phyloP scores from a whole-genome alignment of 1,139 yeast genomes.

The Candida pseudoviswanathii region DNA sequence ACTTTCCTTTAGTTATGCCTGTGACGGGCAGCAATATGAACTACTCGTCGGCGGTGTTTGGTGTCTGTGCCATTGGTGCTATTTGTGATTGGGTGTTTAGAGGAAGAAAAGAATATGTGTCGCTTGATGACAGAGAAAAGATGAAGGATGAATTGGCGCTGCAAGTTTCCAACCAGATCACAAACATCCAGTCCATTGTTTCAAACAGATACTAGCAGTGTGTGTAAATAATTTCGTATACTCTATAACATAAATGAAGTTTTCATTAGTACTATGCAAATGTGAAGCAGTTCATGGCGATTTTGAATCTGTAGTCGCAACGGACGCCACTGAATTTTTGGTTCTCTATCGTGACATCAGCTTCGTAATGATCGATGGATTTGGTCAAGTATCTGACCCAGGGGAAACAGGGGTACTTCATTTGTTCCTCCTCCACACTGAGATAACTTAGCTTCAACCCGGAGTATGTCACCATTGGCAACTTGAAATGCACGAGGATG shows the following conservation, averaged over 20 bases:
- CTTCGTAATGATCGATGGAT: constrained; percentile 16
- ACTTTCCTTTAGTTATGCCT: constrained; percentile 48
- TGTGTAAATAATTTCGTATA: neutral
- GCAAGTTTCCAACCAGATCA: constrained; percentile 30
- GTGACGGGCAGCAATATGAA: constrained; percentile 48
- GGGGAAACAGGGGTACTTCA: constrained; percentile 50
- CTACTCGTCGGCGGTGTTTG: constrained; percentile 46
- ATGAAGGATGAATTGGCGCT: constrained; percentile 27
- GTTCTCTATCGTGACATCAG: neutral
- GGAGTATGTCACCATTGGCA: constrained; percentile 48
- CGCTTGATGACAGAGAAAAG: constrained; percentile 27
- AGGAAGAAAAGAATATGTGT: constrained; percentile 36
- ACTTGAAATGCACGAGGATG: constrained; percentile 33
- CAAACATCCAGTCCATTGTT: constrained; percentile 26
- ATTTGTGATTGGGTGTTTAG: constrained; percentile 40
- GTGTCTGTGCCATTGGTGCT: constrained; percentile 32
- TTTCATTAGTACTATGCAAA: constrained; percentile 2
- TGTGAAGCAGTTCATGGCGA: constrained; percentile 27
- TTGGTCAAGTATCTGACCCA: constrained; percentile 49
- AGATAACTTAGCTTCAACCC: constrained; percentile 44
- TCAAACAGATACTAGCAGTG: constrained; percentile 13
- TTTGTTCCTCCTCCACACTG: constrained; percentile 42
- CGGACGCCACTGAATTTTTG: constrained; percentile 12
- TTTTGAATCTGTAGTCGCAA: constrained; percentile 32
- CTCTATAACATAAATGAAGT: too few relatives aligned